A percentile compares a stretch with the other conserved stretches of the same genome.
phyloP scores from a whole-genome alignment of 129 eudicot species.

The Chrysanthemum lavandulifolium region DNA sequence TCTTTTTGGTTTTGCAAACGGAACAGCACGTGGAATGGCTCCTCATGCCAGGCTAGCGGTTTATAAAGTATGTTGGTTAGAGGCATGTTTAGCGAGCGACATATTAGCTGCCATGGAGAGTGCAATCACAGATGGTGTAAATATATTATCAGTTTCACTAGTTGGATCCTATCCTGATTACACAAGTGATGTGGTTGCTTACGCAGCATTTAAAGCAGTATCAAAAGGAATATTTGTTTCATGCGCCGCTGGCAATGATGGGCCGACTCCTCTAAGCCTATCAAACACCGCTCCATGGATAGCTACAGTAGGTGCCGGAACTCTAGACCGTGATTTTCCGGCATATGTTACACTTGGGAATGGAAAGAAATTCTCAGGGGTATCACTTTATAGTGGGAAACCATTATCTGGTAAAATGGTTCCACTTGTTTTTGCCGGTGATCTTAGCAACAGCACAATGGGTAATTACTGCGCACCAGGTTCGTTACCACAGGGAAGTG shows the following conservation, averaged over 20 bases:
- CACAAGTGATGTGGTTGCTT: conserved; percentile 42
- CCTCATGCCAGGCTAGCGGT: conserved; percentile 56
- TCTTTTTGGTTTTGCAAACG: conserved; percentile 59
- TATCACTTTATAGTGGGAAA: conserved; percentile 62
- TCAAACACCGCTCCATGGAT: conserved; percentile 75
- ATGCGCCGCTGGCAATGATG: conserved; percentile 64
- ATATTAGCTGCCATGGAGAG: conserved; percentile 68
- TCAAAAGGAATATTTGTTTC: conserved; percentile 55
- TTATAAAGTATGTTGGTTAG: conserved; percentile 66
- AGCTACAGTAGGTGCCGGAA: conserved; percentile 71
- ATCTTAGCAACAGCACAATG: conserved; percentile 28
- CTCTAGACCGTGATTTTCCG: conserved; percentile 68
- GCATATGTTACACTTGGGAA: conserved; percentile 50
- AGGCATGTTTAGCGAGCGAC: conserved; percentile 60
- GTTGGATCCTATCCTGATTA: conserved; percentile 52
- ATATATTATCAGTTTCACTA: conserved; percentile 53
- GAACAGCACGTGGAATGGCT: conserved; percentile 76
- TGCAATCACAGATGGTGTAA: conserved; percentile 60
- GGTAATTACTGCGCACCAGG: conserved; percentile 49
- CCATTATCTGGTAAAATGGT: conserved; percentile 26
- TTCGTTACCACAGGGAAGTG: conserved; percentile 36
- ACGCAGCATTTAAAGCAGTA: conserved; percentile 58
- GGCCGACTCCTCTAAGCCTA: conserved; percentile 48
- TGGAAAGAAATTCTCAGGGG: conserved; percentile 52
- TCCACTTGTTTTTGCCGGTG: conserved; percentile 52